Evolutionary conservation across 2,329 filamentous ascomycete genomes (phyloP).

Genomic region (Fusarium penzigii): DNA sequence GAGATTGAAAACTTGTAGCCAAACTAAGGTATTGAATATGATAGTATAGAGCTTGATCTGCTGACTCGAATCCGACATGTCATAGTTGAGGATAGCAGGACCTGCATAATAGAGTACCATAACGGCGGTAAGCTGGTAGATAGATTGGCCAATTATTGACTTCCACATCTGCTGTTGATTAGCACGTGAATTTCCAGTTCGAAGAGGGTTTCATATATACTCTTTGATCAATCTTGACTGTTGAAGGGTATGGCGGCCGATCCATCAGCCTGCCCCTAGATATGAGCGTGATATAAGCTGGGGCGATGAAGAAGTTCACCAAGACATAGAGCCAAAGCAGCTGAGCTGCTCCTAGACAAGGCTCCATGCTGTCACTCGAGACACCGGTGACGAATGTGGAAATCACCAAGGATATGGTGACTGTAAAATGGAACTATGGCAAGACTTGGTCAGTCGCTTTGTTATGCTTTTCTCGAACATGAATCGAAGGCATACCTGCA

Average conservation of each 20-base stretch:
- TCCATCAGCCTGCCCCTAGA: too few relatives aligned
- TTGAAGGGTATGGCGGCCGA: conserved; percentile 66
- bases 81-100: background rate
- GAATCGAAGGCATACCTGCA: conserved; percentile 48
- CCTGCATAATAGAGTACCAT: background rate
- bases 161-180: conserved; percentile 80
- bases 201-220: conserved; percentile 67
- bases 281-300: too few relatives aligned
- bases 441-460: background rate
- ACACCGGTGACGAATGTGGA: too few relatives aligned
- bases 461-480: background rate
- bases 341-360: too few relatives aligned
- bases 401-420: conserved; percentile 67
- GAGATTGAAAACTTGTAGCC: too few relatives aligned
- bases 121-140: conserved; percentile 64
- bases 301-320: too few relatives aligned
- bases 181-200: conserved; percentile 74
- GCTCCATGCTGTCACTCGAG: too few relatives aligned
- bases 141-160: conserved; percentile 80
- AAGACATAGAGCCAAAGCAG: too few relatives aligned
- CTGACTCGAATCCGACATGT: background rate
- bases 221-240: conserved; percentile 57
- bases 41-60: background rate
- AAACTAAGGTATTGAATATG: background rate
- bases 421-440: conserved; percentile 63